These are phyloP conservation scores for Penicillium odoratum DNA, from an alignment of 495 filamentous ascomycete species.

Conservation along the genomic window DNA sequence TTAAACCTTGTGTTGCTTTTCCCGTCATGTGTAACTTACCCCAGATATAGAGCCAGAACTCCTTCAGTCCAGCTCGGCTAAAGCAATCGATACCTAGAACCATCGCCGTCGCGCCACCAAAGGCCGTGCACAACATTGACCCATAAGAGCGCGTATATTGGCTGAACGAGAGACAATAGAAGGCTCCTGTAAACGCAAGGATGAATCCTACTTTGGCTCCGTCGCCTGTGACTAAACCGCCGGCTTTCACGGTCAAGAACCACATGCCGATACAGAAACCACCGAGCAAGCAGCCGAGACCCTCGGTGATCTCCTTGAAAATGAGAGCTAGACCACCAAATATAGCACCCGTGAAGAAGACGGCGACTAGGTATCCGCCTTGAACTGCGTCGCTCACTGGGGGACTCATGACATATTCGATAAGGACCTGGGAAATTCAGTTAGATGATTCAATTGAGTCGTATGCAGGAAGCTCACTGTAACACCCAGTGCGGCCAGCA, in stretches of 20 bases:
- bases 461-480: slow-evolving; percentile 48
- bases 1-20: not conserved
- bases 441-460: slow-evolving; percentile 10
- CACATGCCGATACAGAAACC: slow-evolving; percentile 92
- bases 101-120: slow-evolving; percentile 75
- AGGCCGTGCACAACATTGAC: slow-evolving; percentile 72
- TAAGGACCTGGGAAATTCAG: slow-evolving; percentile 57
- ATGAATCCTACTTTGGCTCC: slow-evolving; percentile 74
- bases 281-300: slow-evolving; percentile 81
- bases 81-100: slow-evolving; percentile 91
- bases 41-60: slow-evolving; percentile 97
- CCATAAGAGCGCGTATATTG: slow-evolving; percentile 75
- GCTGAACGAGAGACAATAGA: slow-evolving; percentile 75
- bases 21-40: slow-evolving; percentile 43
- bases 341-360: slow-evolving; percentile 69
- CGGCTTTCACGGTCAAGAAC: slow-evolving; percentile 74
- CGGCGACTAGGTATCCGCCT: slow-evolving; percentile 86
- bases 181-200: slow-evolving; percentile 62
- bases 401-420: slow-evolving; percentile 85
- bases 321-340: slow-evolving; percentile 75
- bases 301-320: slow-evolving; percentile 85
- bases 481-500: slow-evolving; percentile 69
- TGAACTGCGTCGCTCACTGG: slow-evolving; percentile 76
- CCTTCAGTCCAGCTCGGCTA: slow-evolving; percentile 82
- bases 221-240: slow-evolving; percentile 65